Evolutionary conservation across 345 rosid genomes (phyloP).

Genomic region (Hypericum perforatum): DNA sequence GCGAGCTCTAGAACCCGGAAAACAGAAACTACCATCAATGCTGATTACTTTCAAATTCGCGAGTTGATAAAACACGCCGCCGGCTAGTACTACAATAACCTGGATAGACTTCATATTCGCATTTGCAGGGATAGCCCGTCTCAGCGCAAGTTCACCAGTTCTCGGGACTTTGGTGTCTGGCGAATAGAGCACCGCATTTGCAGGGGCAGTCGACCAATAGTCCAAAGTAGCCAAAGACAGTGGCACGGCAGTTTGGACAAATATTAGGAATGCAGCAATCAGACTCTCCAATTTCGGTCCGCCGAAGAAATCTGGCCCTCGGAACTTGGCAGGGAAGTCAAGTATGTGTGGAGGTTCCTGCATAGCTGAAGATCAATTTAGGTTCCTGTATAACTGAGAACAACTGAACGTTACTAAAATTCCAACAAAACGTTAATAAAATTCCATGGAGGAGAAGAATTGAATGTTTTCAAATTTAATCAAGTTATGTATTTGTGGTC

Average conservation of each 20-base stretch:
- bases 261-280: conserved; percentile 35
- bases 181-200: conserved; percentile 73
- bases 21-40: conserved; percentile 9
- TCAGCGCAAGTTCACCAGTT: conserved; percentile 89
- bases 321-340: conserved; percentile 18
- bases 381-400: too few species aligned
- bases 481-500: too few species aligned
- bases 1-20: conserved; percentile 42
- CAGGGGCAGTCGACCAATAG: conserved; percentile 35
- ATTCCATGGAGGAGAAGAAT: too few species aligned
- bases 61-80: background rate
- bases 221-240: conserved; percentile 46
- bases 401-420: too few species aligned
- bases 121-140: conserved; percentile 86
- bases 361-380: conserved; percentile 22
- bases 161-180: conserved; percentile 88
- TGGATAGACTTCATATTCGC: conserved; percentile 76
- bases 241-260: conserved; percentile 59
- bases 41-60: conserved; percentile 5
- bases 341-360: conserved; percentile 33
- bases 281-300: conserved; percentile 37
- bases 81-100: conserved; percentile 27
- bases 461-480: too few species aligned
- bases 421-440: too few species aligned
- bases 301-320: conserved; percentile 19